Evolutionary conservation across 345 rosid genomes (phyloP).

Genomic region (Citrus inodora): DNA sequence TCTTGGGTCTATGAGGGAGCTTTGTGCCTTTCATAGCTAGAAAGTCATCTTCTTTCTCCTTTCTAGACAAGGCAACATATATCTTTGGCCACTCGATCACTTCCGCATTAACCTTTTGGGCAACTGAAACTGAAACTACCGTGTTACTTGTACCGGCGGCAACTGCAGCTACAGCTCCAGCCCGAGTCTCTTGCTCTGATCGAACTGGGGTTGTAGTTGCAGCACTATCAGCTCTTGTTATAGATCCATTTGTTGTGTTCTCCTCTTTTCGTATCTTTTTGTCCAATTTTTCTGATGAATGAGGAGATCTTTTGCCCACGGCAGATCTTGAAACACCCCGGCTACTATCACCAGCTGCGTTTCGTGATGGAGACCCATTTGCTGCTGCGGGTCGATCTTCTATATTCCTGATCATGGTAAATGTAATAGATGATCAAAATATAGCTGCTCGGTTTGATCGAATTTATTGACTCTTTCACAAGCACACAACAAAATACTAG

Average conservation of each 20-base stretch:
- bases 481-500: neutral
- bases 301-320: slow-evolving; percentile 44
- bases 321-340: slow-evolving; percentile 52
- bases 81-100: slow-evolving; percentile 58
- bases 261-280: slow-evolving; percentile 41
- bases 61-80: slow-evolving; percentile 47
- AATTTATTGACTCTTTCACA: neutral
- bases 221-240: slow-evolving; percentile 21
- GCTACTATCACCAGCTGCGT: slow-evolving; percentile 18
- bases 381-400: slow-evolving; percentile 42
- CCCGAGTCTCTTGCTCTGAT: slow-evolving; percentile 23
- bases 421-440: neutral
- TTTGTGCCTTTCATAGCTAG: slow-evolving; percentile 69
- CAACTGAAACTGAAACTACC: slow-evolving; percentile 3
- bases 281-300: slow-evolving; percentile 45
- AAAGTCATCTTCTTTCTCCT: slow-evolving; percentile 74
- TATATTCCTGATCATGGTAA: slow-evolving; percentile 52
- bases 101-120: slow-evolving; percentile 28
- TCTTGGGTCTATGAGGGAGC: slow-evolving; percentile 67
- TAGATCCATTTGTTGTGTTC: slow-evolving; percentile 40
- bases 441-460: slow-evolving; percentile 2
- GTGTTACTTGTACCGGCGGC: neutral
- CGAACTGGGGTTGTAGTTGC: slow-evolving; percentile 4
- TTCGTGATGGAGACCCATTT: slow-evolving; percentile 52
- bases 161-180: neutral